phyloP scores from a whole-genome alignment of 1,284 basidiomycete species.

The Leccinum solheimii region DNA sequence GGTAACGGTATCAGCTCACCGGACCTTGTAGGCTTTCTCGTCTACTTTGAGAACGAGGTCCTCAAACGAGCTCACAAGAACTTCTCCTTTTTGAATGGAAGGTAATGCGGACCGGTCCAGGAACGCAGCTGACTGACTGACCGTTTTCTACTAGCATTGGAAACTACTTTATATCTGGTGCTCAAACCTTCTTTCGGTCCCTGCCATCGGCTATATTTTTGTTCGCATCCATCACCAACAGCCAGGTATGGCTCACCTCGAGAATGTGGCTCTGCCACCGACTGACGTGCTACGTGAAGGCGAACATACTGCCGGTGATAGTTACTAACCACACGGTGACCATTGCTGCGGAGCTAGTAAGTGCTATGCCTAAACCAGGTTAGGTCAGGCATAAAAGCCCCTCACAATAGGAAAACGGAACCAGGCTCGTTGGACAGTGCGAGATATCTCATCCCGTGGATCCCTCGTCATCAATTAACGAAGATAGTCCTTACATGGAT shows the following conservation, averaged over 20 bases:
- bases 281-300: constrained; percentile 43
- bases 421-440: constrained; percentile 89
- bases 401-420: constrained; percentile 66
- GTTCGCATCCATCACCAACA: constrained; percentile 90
- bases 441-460: constrained; percentile 92
- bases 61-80: constrained; percentile 88
- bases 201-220: constrained; percentile 94
- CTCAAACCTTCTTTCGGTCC: constrained; percentile 84
- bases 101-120: constrained; percentile 42
- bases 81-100: constrained; percentile 87
- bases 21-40: constrained; percentile 69
- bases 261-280: constrained; percentile 12
- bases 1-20: not conserved
- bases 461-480: constrained; percentile 31
- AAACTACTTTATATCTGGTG: constrained; percentile 87
- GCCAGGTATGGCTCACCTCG: constrained; percentile 42
- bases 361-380: constrained; percentile 28
- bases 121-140: constrained; percentile 10
- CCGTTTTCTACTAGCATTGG: constrained; percentile 58
- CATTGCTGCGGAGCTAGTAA: constrained; percentile 89
- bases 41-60: constrained; percentile 87
- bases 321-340: constrained; percentile 97
- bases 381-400: constrained; percentile 7
- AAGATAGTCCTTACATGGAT: constrained; percentile 32
- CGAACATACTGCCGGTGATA: constrained; percentile 84